phyloP scores from a whole-genome alignment of 2,329 filamentous ascomycete genomes.

The Tricladium varicosporioides region DNA sequence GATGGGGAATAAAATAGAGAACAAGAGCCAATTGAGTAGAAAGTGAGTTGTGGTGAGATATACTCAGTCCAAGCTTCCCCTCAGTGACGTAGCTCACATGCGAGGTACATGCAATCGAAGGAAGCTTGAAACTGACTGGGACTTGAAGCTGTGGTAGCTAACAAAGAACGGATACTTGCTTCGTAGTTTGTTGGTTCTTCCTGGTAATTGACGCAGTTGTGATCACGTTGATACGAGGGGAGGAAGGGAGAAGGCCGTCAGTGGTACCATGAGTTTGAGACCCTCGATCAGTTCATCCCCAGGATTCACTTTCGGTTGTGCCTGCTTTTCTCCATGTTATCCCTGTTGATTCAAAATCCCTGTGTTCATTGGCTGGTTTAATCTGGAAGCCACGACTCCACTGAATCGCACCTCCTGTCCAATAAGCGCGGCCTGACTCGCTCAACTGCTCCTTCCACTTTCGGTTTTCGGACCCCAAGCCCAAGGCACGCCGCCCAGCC shows the following conservation, averaged over 20 bases:
- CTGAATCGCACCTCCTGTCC: too few relatives aligned
- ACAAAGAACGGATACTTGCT: not conserved
- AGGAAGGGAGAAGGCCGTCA: not conserved
- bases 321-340: not conserved
- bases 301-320: not conserved
- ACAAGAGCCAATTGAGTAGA: not conserved
- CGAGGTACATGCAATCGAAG: not conserved
- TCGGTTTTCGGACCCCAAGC: not conserved
- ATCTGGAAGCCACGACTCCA: too few relatives aligned
- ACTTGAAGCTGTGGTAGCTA: not conserved
- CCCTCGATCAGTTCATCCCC: slow-evolving; percentile 4
- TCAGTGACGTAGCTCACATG: slow-evolving; percentile 15
- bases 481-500: not conserved
- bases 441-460: not conserved
- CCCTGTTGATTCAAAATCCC: too few relatives aligned
- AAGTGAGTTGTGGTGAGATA: not conserved
- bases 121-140: not conserved
- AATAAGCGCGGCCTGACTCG: too few relatives aligned
- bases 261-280: slow-evolving; percentile 3
- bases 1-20: not conserved
- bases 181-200: not conserved
- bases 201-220: not conserved
- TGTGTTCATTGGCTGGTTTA: too few relatives aligned
- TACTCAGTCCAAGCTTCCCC: slow-evolving; percentile 1
- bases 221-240: not conserved